phyloP scores from a whole-genome alignment of 2,329 filamentous ascomycete species.

The Annulohypoxylon truncatum region DNA sequence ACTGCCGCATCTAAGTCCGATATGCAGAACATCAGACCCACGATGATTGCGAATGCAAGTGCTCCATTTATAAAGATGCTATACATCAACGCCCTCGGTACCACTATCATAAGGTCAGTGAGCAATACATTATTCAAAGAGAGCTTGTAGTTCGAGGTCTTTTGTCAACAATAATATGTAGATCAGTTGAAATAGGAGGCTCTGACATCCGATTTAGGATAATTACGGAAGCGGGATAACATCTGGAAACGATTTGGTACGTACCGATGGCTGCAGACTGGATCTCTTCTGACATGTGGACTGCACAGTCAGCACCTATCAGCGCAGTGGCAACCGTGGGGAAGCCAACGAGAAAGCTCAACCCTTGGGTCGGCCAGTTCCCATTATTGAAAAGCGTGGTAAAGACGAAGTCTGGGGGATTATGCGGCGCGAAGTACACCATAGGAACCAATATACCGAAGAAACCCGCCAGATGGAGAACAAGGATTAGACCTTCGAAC shows the following conservation, averaged over 20 bases:
- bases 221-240: neutral
- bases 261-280: slow-evolving; percentile 31
- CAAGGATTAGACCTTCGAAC: slow-evolving; percentile 42
- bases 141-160: neutral
- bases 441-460: slow-evolving; percentile 52
- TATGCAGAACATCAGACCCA: slow-evolving; percentile 43
- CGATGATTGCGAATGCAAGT: slow-evolving; percentile 40
- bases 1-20: slow-evolving; percentile 38
- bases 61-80: slow-evolving; percentile 43
- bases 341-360: slow-evolving; percentile 53
- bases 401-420: slow-evolving; percentile 55
- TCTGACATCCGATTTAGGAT: neutral
- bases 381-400: slow-evolving; percentile 57
- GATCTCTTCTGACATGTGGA: slow-evolving; percentile 45
- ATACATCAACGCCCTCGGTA: slow-evolving; percentile 40
- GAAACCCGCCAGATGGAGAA: slow-evolving; percentile 54
- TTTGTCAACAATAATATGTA: neutral
- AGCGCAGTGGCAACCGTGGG: slow-evolving; percentile 31
- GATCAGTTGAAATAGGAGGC: neutral
- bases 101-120: slow-evolving; percentile 14
- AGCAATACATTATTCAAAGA: neutral
- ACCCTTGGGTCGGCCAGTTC: slow-evolving; percentile 56
- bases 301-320: slow-evolving; percentile 37
- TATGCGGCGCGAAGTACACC: slow-evolving; percentile 50
- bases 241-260: neutral